phyloP scores from a whole-genome alignment of 1,139 yeast genomes.

The Lodderomyces parapsilosis region DNA sequence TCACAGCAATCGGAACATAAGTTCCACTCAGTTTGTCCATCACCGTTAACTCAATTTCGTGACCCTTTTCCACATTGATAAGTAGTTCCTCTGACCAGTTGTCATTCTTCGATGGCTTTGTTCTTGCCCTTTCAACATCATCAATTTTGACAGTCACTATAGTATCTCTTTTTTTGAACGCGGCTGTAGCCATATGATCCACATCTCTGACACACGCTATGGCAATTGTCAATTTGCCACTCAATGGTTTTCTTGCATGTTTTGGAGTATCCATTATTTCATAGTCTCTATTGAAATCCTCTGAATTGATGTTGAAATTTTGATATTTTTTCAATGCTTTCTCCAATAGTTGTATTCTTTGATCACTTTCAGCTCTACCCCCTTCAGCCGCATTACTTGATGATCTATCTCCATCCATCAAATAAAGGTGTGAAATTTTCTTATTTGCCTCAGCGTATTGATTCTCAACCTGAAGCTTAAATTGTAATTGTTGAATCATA shows the following conservation, averaged over 20 bases:
- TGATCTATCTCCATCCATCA: constrained; percentile 86
- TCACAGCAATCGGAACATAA: constrained; percentile 84
- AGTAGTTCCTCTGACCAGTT: constrained; percentile 84
- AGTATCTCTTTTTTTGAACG: constrained; percentile 75
- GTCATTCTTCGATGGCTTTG: constrained; percentile 74
- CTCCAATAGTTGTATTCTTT: constrained; percentile 78
- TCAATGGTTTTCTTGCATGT: constrained; percentile 75
- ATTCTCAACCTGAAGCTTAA: constrained; percentile 88
- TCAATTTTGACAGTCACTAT: constrained; percentile 78
- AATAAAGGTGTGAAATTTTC: constrained; percentile 80
- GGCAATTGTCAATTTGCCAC: constrained; percentile 73
- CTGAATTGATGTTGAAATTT: constrained; percentile 77
- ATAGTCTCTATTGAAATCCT: constrained; percentile 62
- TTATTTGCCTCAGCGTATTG: constrained; percentile 92
- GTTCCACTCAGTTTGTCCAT: constrained; percentile 73
- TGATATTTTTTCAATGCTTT: constrained; percentile 85
- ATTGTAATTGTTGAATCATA: constrained; percentile 92
- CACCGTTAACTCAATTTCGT: constrained; percentile 84
- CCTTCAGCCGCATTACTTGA: constrained; percentile 87
- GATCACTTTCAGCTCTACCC: constrained; percentile 80
- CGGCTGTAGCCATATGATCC: constrained; percentile 85
- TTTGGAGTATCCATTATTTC: constrained; percentile 65
- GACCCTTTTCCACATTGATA: constrained; percentile 82
- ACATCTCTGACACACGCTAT: constrained; percentile 81
- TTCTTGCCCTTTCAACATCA: constrained; percentile 76